Conservation (phyloP, 2,329 filamentous ascomycete species). For the Mariannaea elegans region DNA sequence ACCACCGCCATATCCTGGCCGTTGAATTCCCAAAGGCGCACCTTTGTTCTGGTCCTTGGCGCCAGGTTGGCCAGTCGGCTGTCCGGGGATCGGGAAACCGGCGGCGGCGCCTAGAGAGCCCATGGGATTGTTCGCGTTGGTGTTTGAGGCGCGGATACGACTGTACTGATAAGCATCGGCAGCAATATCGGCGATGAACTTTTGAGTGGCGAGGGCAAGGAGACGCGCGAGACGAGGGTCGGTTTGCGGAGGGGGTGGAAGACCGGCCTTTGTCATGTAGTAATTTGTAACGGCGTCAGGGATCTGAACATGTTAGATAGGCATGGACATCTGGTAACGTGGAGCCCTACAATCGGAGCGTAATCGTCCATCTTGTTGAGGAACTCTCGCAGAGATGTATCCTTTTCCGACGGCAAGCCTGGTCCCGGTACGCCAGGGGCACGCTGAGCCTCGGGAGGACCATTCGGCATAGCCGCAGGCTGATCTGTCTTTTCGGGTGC, state of each 20-base stretch:
- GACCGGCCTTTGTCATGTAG: constrained; percentile 95
- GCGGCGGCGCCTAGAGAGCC: constrained; percentile 81
- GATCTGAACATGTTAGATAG: constrained; percentile 67
- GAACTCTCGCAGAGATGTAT: constrained; percentile 91
- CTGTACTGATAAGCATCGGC: constrained; percentile 98
- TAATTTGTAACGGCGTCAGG: constrained; percentile 97
- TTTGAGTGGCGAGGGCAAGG: constrained; percentile 96
- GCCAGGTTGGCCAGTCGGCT: constrained; percentile 64
- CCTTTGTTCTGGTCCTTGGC: constrained; percentile 66
- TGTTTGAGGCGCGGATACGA: constrained; percentile 89
- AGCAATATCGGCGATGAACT: constrained; percentile 97
- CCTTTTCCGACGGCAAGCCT: constrained; percentile 82
- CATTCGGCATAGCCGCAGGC: constrained; percentile 40
- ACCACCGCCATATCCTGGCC: constrained; percentile 85
- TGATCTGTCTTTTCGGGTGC: constrained; percentile 46
- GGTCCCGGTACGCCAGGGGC: constrained; percentile 63
- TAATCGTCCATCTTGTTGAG: constrained; percentile 97
- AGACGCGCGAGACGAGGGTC: constrained; percentile 91
- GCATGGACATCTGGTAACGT: neutral
- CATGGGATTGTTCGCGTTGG: constrained; percentile 89
- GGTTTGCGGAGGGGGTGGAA: constrained; percentile 90
- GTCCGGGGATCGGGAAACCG: constrained; percentile 72
- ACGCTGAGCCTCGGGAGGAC: constrained; percentile 44
- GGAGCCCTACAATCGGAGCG: constrained; percentile 83
- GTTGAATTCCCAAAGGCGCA: constrained; percentile 75